phyloP scores from a whole-genome alignment of 805 yeast genomes.

The Brettanomyces nanus region DNA sequence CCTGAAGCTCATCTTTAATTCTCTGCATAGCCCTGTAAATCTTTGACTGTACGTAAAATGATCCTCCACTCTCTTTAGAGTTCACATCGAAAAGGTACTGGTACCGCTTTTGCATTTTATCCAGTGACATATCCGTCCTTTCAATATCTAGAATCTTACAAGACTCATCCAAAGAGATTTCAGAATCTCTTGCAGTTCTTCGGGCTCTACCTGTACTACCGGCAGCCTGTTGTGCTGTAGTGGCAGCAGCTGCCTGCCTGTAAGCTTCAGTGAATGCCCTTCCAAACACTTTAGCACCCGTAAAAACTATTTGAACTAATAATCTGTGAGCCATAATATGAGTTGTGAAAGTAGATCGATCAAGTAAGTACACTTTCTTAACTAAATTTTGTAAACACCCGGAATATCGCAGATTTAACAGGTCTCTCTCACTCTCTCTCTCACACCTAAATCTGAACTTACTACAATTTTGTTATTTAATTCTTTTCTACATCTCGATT shows the following conservation, averaged over 20 bases:
- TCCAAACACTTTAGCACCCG: conserved; percentile 95
- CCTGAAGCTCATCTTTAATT: conserved; percentile 67
- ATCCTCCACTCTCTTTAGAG: conserved; percentile 91
- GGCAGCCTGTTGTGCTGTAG: conserved; percentile 44
- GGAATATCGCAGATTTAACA: too few species aligned
- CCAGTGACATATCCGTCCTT: conserved; percentile 41
- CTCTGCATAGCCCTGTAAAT: conserved; percentile 93
- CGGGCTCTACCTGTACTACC: conserved; percentile 28
- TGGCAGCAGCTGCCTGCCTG: conserved; percentile 90
- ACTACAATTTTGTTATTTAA: too few species aligned
- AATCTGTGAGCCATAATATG: conserved; percentile 91
- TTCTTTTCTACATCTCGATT: too few species aligned
- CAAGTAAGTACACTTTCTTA: too few species aligned
- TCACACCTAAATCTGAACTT: too few species aligned
- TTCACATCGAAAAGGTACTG: conserved; percentile 80
- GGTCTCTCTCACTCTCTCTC: too few species aligned
- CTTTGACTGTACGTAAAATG: conserved; percentile 88
- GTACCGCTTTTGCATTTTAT: conserved; percentile 61
- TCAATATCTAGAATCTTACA: conserved; percentile 84
- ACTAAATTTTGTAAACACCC: too few species aligned
- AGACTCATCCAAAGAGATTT: conserved; percentile 83
- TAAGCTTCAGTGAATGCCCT: conserved; percentile 96
- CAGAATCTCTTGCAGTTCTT: conserved; percentile 54
- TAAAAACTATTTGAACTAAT: conserved; percentile 77
- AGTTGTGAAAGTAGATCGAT: too few species aligned